Base-by-base conservation (phyloP, 768 basidiomycete species). In the Kondoa malvinella region DNA sequence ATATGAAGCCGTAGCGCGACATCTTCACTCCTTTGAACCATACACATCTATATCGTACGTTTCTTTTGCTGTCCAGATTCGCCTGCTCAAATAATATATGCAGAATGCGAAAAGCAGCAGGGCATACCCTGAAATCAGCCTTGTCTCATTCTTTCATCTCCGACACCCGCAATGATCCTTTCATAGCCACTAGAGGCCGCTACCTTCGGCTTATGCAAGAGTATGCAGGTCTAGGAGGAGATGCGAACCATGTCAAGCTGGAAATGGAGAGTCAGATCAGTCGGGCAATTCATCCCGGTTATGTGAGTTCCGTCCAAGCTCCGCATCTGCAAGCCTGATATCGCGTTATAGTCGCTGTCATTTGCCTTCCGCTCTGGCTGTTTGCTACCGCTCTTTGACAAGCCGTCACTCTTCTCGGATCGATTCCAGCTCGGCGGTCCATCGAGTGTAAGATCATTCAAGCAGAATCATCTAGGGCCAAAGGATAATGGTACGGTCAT, bases 341-440 rank as follows among this genome's bases (percentile, higher is more conserved):
- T 8, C 61, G 12, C 25, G 25, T n/a, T 15, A 34, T 71, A 92
- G 92, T 83, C 85, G 1, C 70, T 88, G 56, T 90, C 91, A 0
- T 78, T 94, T 16, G 82, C 87, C 1, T 84, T 84, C 1, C 81
- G 86, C 8, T 79, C 84, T 0, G 92, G 92, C 1, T 68, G 88
- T 29, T 78, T 97, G 14, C 83, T 83, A 74, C 83, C 85, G 60
- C 82, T 4, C 61, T 34, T 27, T n/a, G 61, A 34, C 61, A 60
- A 34, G 57, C 69, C 65, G 63, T 78, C 67, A 68, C 81, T 84
- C 27, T 87, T 89, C 73, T 81, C 85, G 1, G 95, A 99, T 77
- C 84, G 91, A 3, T 91, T 91, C 76, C 92, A 94, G 71, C 81
- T 96, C 0, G 95, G 95, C 29, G 95, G 95, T 0, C 92, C 95